Conservation (phyloP, 371 early-diverging fungal genomes). For the Mucor indicus region DNA sequence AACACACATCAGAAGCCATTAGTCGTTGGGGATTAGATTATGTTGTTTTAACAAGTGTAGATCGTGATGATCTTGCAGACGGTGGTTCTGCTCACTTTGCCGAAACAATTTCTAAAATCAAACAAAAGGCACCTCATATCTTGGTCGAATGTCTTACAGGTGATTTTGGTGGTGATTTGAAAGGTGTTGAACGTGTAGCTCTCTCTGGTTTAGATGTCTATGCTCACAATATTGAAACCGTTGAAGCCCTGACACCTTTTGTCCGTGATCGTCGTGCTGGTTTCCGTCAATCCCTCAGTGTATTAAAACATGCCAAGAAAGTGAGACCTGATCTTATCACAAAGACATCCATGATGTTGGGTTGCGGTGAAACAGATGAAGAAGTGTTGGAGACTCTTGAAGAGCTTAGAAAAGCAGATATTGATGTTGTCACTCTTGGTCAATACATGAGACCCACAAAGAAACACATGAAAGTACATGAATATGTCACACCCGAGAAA, state of each 20-base stretch:
- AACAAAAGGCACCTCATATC: conserved; percentile 86
- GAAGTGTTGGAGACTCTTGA: conserved; percentile 88
- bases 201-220: conserved; percentile 93
- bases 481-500: conserved; percentile 92
- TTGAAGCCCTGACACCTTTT: conserved; percentile 84
- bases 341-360: conserved; percentile 97
- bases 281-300: conserved; percentile 89
- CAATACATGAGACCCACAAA: conserved; percentile 99
- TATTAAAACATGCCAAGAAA: conserved; percentile 86
- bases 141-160: conserved; percentile 96
- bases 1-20: conserved; percentile 93
- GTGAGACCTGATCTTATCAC: conserved; percentile 80
- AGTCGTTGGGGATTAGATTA: conserved; percentile 96
- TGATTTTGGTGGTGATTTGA: conserved; percentile 87
- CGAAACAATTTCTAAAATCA: conserved; percentile 82
- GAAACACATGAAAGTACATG: conserved; percentile 96
- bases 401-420: conserved; percentile 79
- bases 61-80: conserved; percentile 94
- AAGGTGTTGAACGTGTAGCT: conserved; percentile 80
- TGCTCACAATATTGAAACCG: conserved; percentile 98
- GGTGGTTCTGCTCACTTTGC: conserved; percentile 96
- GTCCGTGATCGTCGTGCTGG: conserved; percentile 95
- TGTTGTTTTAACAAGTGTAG: conserved; percentile 95
- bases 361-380: conserved; percentile 93
- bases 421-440: conserved; percentile 97